A percentile compares a stretch with the other conserved stretches of the same genome.
Evolutionary conservation across 176 grass and related monocot species (phyloP).

Genomic region (Avena atlantica): DNA sequence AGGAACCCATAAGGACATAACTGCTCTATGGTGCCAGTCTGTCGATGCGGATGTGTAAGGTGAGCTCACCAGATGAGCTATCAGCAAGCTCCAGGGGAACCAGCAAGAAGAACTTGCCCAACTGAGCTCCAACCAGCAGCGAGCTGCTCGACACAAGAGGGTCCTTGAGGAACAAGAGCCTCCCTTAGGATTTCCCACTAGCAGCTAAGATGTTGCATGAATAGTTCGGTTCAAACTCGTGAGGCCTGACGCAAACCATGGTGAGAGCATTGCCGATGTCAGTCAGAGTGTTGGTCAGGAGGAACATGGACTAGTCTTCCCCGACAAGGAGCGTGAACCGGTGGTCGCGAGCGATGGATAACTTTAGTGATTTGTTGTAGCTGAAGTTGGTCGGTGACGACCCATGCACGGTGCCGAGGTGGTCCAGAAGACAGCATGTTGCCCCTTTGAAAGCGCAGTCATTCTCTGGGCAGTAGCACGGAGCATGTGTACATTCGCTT

Average conservation of each 20-base stretch:
- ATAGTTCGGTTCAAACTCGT: not conserved
- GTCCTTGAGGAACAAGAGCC: constrained; percentile 37
- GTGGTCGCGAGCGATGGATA: not conserved
- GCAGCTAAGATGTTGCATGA: constrained; percentile 27
- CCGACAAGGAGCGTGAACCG: constrained; percentile 31
- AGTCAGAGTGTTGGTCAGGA: not conserved
- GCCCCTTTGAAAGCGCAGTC: constrained; percentile 17
- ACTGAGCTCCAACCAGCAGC: not conserved
- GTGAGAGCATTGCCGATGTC: constrained; percentile 12
- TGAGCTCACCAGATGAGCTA: not conserved
- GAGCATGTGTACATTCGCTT: constrained; percentile 19
- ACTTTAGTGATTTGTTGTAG: constrained; percentile 8
- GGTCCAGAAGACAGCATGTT: constrained; percentile 29
- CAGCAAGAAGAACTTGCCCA: constrained; percentile 32
- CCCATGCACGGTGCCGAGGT: constrained; percentile 18
- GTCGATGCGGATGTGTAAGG: constrained; percentile 11
- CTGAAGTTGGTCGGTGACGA: not conserved
- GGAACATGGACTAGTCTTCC: constrained; percentile 41
- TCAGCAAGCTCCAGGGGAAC: not conserved
- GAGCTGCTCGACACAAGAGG: constrained; percentile 28
- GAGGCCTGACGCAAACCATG: constrained; percentile 3
- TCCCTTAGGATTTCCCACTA: not conserved
- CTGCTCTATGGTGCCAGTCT: not conserved
- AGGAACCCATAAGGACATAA: not conserved
- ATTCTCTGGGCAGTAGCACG: constrained; percentile 44